Evolutionary conservation across 2,329 filamentous ascomycete genomes (phyloP), one percentile per base, ranked within the genome.

Genomic region (Leptosphaerulina australis): DNA sequence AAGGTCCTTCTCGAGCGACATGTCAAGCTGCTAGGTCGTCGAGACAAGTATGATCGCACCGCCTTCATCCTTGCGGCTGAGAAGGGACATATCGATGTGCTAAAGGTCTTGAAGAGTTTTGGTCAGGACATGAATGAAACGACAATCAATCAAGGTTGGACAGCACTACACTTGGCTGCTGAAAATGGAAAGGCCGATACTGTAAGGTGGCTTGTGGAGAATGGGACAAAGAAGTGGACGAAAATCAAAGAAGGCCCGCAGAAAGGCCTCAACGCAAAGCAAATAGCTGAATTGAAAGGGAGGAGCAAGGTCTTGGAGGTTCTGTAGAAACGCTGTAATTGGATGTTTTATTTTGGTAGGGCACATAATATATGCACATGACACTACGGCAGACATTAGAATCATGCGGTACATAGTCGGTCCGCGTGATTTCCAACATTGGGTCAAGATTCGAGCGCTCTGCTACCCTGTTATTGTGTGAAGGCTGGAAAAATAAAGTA

Each of bases 51-150:
- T 21, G 43, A 50, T 2, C 36, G 54, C 8, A 60, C 58, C 2
- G 59, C 58, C 2, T 60, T 56, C 7, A 17, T 55, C 11, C 30
- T 53, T 3, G 59, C 59, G 4, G 59, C 58, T 1, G 38, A 40
- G 4, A 57, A 43, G 4, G 59, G 58, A 1, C 33, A 59, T 11
- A 41, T 53, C 2, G 47, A 56, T 11, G 50, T 62, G 1, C 14
- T 60, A 11, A 37, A 58, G 11, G 49, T 47, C 3, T 21, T 62
- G 28, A 56, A 52, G 25, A 38, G 17, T 2, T 50, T 31, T 4
- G 57, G 57, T 3, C 59, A 62, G 11, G 29, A 60, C 11, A 31
- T 56, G 36, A 60, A 59, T 12, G 55, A 62, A 18, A 26, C 24
- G 9, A 62, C 50, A 0, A 10, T 38, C 7, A 52, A 40, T 4